Conservation (phyloP, 1,284 basidiomycete genomes). For the Cutaneotrichosporon dermatis region DNA sequence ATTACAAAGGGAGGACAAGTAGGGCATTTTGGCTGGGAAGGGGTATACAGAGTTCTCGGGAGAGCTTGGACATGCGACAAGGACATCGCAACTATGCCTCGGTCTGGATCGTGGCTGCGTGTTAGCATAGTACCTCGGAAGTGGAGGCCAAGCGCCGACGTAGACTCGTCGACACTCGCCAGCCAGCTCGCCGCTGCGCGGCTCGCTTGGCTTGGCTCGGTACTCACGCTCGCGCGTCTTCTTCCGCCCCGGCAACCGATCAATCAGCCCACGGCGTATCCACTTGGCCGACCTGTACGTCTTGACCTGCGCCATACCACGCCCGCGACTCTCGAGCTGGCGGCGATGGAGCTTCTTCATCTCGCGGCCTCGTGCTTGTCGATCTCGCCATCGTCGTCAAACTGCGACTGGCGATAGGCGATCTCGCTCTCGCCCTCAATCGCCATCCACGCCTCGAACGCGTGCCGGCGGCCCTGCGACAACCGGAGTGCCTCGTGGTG, state of each 20-base stretch:
- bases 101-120: slow-evolving; percentile 39
- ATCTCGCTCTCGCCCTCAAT: slow-evolving; percentile 58
- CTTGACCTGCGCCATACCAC: slow-evolving; percentile 56
- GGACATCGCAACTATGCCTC: slow-evolving; percentile 26
- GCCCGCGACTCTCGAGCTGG: slow-evolving; percentile 53
- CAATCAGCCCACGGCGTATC: slow-evolving; percentile 47
- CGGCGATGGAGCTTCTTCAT: slow-evolving; percentile 51
- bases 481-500: slow-evolving; percentile 49
- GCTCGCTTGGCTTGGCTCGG: too few species aligned
- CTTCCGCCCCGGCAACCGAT: slow-evolving; percentile 38
- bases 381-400: slow-evolving; percentile 52
- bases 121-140: not conserved
- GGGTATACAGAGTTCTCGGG: too few species aligned
- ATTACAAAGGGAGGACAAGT: too few species aligned
- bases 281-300: slow-evolving; percentile 55
- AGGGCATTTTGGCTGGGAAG: too few species aligned
- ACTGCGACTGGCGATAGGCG: slow-evolving; percentile 55
- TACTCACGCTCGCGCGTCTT: slow-evolving; percentile 47
- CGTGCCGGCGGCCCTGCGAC: slow-evolving; percentile 48
- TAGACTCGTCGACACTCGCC: too few species aligned
- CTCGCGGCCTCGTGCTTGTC: slow-evolving; percentile 51
- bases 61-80: too few species aligned
- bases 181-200: too few species aligned
- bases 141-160: too few species aligned
- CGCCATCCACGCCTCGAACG: slow-evolving; percentile 49